These are phyloP conservation scores for Paramecium biaurelia DNA, from an alignment of 73 alveolate genomes.

Conservation along the genomic window DNA sequence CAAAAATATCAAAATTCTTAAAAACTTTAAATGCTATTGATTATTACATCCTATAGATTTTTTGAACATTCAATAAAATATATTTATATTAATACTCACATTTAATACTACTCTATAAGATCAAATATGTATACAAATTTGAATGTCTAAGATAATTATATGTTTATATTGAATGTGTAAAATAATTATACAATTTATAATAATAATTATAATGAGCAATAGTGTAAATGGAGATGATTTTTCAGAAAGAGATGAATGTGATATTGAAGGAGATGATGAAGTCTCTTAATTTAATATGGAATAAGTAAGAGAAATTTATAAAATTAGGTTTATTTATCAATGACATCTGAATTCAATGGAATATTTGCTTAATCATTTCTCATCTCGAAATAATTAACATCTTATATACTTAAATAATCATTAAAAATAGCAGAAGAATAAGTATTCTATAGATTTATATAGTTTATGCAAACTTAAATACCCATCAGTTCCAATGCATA, in stretches of 20 bases:
- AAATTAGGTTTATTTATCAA: neutral
- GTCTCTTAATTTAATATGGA: neutral
- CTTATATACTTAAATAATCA: neutral
- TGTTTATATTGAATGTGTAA: neutral
- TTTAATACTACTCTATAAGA: no score
- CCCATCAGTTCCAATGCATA: neutral
- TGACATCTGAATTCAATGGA: neutral
- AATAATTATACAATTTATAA: neutral
- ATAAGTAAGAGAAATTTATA: neutral
- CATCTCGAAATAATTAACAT: neutral
- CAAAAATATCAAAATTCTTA: conserved; percentile 28
- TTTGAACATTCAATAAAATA: neutral
- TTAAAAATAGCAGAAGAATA: conserved; percentile 21
- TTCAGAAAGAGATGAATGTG: neutral
- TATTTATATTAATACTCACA: neutral
- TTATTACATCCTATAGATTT: neutral
- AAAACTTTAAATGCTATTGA: neutral
- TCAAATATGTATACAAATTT: neutral
- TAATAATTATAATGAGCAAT: conserved; percentile 21
- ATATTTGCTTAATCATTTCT: neutral
- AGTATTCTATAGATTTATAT: neutral
- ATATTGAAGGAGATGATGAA: neutral
- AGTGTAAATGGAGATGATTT: neutral
- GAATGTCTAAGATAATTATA: neutral
- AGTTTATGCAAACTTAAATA: neutral